A percentile compares a stretch with the other conserved stretches of the same genome.
These are phyloP conservation scores for Flaveria floridana DNA, from an alignment of 140 eudicot genomes.

Conservation along the genomic window DNA sequence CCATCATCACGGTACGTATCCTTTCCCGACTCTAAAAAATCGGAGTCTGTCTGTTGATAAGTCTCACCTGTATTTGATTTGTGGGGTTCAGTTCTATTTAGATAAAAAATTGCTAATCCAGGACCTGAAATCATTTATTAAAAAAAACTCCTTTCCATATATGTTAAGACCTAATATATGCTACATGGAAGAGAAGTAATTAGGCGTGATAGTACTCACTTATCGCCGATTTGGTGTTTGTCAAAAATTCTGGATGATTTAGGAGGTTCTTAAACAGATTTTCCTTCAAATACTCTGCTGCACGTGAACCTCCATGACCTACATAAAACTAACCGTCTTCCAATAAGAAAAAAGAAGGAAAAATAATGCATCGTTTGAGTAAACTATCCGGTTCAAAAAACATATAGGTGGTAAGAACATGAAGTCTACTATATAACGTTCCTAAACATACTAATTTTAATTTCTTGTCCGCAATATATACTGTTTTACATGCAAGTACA, in stretches of 20 bases:
- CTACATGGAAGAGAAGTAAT: background rate
- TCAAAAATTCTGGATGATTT: slow-evolving; percentile 68
- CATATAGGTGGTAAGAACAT: background rate
- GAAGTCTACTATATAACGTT: background rate
- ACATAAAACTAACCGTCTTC: slow-evolving; percentile 15
- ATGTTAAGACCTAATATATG: background rate
- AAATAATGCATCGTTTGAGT: background rate
- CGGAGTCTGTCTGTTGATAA: slow-evolving; percentile 58
- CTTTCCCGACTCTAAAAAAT: slow-evolving; percentile 75
- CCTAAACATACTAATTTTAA: background rate
- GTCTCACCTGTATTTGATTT: slow-evolving; percentile 55
- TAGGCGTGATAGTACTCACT: slow-evolving; percentile 47
- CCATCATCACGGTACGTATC: slow-evolving; percentile 86
- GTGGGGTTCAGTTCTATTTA: background rate
- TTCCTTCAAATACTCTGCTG: slow-evolving; percentile 47
- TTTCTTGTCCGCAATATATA: background rate
- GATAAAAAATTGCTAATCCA: background rate
- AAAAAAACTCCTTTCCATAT: background rate
- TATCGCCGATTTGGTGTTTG: slow-evolving; percentile 76
- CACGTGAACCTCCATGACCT: slow-evolving; percentile 85
- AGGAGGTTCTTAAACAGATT: slow-evolving; percentile 60
- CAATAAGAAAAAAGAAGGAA: background rate
- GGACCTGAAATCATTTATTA: background rate
- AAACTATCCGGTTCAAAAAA: background rate
- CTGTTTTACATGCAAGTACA: background rate